Evolutionary conservation across 192 early-diverging fungal genomes (phyloP).

Genomic region (Coemansia sp.): DNA sequence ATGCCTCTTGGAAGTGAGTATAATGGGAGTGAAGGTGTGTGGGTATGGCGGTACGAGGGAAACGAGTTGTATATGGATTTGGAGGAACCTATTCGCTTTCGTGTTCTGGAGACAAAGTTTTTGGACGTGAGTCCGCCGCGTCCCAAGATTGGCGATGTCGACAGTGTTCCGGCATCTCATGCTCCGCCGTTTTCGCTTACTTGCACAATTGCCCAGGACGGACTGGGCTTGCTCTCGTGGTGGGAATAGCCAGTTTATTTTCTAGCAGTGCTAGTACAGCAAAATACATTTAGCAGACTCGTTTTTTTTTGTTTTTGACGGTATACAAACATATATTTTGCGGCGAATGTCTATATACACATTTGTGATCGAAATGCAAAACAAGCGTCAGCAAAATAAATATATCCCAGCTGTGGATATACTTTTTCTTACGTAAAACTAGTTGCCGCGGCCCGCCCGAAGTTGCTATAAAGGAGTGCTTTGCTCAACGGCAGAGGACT

Average conservation of each 20-base stretch:
- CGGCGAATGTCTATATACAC: too few species aligned
- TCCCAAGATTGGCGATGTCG: constrained; percentile 37
- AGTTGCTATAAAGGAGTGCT: too few species aligned
- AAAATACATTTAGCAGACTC: too few species aligned
- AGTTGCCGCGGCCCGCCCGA: too few species aligned
- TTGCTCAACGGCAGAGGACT: too few species aligned
- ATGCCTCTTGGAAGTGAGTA: constrained; percentile 67
- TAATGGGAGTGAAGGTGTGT: constrained; percentile 68
- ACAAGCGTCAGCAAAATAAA: too few species aligned
- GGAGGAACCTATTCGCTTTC: constrained; percentile 73
- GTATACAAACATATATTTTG: too few species aligned
- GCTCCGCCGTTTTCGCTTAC: constrained; percentile 35
- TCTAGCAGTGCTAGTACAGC: too few species aligned
- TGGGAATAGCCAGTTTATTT: constrained; percentile 41
- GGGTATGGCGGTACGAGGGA: constrained; percentile 84
- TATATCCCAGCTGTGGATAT: too few species aligned
- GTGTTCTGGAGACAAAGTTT: constrained; percentile 72
- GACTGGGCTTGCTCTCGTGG: constrained; percentile 71
- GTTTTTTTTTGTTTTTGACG: too few species aligned
- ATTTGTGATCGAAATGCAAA: too few species aligned
- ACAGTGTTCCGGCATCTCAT: constrained; percentile 18
- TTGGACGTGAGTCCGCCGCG: constrained; percentile 65
- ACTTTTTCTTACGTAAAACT: too few species aligned
- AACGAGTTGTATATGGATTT: constrained; percentile 80
- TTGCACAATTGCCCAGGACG: constrained; percentile 67